Base-by-base conservation (phyloP, 2,329 filamentous ascomycete species). In the Clonostachys chloroleuca region DNA sequence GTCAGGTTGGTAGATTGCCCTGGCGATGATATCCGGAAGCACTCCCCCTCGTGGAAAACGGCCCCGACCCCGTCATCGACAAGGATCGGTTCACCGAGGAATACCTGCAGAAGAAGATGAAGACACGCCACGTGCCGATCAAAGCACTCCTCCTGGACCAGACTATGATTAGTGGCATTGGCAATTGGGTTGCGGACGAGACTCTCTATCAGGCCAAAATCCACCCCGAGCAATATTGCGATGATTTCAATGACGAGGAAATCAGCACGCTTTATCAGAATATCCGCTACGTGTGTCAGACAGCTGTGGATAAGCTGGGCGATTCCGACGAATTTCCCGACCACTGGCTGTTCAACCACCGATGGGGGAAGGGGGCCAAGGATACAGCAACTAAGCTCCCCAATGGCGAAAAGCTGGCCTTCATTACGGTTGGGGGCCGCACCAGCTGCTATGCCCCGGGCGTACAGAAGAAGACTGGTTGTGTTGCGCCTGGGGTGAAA, bases 151-250 rank as follows among this genome's bases (percentile, higher is more conserved):
- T 99, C 12, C 75, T 97, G 5, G 89, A 97, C 61, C 94, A 99
- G 66, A 78, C 83, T 16, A 87, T 87, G 62, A 87, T 97, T 51
- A 94, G 88, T 58, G 94, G 94, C 8, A 89, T 99, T 52, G 94
- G 94, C 0, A 97, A 97, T 61, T 99, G 92, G 92, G 92, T 99
- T 46, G 91, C 86, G 1, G 94, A 99, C 61, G 94, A 99, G 64
- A 85, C 96, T 7, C 73, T 99, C 45, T 99, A 92, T 59, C 86
- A 97, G 56, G 87, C 94, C 6, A 83, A 80, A 44, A 78, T 97
- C 14, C 92, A 99, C 55, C 94, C 94, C 0, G 92, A 96, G 63
- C 90, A 96, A 62, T 95, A 95, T 68, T 90, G 86, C 66, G 85
- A 96, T 59, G 87, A 88, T 0, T 87, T 97, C 54, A 75, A 64